Evolutionary conservation across 2,329 filamentous ascomycete genomes (phyloP).

Genomic region (Microcyclospora tardicrescens): DNA sequence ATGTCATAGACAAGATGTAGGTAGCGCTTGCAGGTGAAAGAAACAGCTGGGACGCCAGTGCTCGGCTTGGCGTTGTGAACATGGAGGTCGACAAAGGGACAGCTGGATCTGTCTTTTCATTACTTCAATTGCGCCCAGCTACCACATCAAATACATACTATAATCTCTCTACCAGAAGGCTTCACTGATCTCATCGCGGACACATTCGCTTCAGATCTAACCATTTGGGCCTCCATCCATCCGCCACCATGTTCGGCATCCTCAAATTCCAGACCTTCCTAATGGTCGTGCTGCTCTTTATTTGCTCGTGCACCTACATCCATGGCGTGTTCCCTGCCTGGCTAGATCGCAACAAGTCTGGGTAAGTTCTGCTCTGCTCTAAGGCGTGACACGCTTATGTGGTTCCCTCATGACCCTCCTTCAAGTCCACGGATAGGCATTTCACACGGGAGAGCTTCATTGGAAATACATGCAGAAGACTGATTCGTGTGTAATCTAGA

Average conservation of each 20-base stretch:
- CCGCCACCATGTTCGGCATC: constrained; percentile 60
- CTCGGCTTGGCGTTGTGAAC: no score
- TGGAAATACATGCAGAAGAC: neutral
- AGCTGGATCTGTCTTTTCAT: no score
- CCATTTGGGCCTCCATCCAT: neutral
- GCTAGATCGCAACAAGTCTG: constrained; percentile 86
- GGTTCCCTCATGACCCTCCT: neutral
- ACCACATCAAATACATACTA: no score
- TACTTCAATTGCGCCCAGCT: no score
- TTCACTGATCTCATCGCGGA: no score
- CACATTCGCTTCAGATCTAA: neutral
- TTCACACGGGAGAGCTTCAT: neutral
- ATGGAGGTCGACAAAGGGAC: no score
- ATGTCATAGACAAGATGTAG: no score
- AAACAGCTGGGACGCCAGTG: no score
- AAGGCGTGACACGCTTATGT: neutral
- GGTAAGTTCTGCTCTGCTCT: constrained; percentile 42
- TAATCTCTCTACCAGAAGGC: no score
- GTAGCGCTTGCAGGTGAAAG: no score
- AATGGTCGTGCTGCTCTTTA: constrained; percentile 83
- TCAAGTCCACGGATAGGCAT: neutral
- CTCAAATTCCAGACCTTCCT: constrained; percentile 99
- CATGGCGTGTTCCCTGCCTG: constrained; percentile 81
- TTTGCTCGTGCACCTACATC: constrained; percentile 90
- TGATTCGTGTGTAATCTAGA: constrained; percentile 1